Percentiles rank a stretch among this genome's conserved stretches.
Evolutionary conservation across 1,139 yeast species (phyloP).

Genomic region (Suhomyces terraborum): DNA sequence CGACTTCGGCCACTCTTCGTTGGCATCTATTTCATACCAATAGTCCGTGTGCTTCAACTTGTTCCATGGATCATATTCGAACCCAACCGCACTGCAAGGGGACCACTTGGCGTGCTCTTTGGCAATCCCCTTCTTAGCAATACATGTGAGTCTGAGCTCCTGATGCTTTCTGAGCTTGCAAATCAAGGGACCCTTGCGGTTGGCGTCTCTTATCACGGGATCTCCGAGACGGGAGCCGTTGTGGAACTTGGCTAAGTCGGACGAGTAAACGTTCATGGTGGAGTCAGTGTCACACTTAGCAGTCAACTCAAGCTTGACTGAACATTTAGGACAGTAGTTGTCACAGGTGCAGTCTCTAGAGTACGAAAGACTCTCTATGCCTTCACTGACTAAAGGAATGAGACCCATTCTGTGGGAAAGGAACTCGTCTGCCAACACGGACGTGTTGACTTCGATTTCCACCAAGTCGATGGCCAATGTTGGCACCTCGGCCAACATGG

Average conservation of each 20-base stretch:
- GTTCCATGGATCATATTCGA: conserved; percentile 99
- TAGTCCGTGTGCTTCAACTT: conserved; percentile 92
- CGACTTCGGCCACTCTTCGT: conserved; percentile 89
- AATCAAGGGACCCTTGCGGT: conserved; percentile 78
- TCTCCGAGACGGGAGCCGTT: conserved; percentile 63
- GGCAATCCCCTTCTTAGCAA: conserved; percentile 97
- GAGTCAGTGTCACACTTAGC: conserved; percentile 89
- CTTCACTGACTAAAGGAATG: conserved; percentile 82
- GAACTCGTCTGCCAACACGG: conserved; percentile 96
- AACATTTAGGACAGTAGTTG: conserved; percentile 93
- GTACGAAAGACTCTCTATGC: conserved; percentile 76
- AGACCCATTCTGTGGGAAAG: conserved; percentile 91
- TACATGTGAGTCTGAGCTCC: conserved; percentile 83
- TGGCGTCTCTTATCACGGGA: conserved; percentile 81
- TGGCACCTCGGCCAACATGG: conserved; percentile 95
- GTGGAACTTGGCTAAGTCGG: conserved; percentile 66
- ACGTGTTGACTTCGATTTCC: conserved; percentile 89
- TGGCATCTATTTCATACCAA: conserved; percentile 93
- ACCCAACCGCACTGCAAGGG: conserved; percentile 95
- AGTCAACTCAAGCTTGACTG: conserved; percentile 80
- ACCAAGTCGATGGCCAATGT: conserved; percentile 94
- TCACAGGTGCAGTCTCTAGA: conserved; percentile 97
- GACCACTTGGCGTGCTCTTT: conserved; percentile 99
- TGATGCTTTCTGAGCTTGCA: conserved; percentile 93
- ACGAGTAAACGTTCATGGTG: conserved; percentile 86